Evolutionary conservation across 2,329 filamentous ascomycete genomes (phyloP).

Genomic region (Aspergillus flavus): DNA sequence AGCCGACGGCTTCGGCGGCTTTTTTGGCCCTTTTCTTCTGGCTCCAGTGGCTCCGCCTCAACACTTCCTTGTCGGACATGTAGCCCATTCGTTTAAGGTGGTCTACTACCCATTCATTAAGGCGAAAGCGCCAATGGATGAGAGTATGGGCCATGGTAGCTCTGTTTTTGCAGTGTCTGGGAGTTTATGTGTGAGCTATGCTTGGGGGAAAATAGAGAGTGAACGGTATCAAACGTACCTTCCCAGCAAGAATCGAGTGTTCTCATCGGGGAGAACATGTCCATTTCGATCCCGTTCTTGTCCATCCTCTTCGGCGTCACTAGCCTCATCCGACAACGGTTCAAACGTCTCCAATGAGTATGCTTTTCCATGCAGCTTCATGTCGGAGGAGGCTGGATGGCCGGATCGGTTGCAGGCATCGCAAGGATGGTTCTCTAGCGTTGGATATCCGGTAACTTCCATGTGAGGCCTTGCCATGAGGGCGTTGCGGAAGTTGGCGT

Average conservation of each 20-base stretch:
- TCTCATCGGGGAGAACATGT: conserved; percentile 46
- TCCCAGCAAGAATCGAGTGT: conserved; percentile 56
- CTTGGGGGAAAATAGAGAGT: not conserved
- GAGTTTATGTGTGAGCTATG: conserved; percentile 2
- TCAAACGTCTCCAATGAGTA: conserved; percentile 69
- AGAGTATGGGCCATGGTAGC: conserved; percentile 72
- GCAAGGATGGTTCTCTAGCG: conserved; percentile 55
- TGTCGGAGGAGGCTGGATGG: conserved; percentile 67
- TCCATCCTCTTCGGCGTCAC: conserved; percentile 39
- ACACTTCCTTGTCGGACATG: conserved; percentile 59
- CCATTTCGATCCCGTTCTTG: conserved; percentile 49
- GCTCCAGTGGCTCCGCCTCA: conserved; percentile 64
- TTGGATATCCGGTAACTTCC: conserved; percentile 51
- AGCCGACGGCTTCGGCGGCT: conserved; percentile 65
- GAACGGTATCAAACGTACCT: conserved; percentile 35
- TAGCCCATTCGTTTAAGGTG: conserved; percentile 63
- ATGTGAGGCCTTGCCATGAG: conserved; percentile 68
- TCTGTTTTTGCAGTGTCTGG: conserved; percentile 60
- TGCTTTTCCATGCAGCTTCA: conserved; percentile 66
- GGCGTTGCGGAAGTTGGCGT: conserved; percentile 63
- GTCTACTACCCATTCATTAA: conserved; percentile 71
- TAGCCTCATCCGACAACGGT: conserved; percentile 56
- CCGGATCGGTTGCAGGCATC: conserved; percentile 71
- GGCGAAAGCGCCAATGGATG: conserved; percentile 73
- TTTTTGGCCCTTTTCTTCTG: conserved; percentile 60